Conservation (phyloP, 208 protist species). For the Trypanosoma caninum region DNA sequence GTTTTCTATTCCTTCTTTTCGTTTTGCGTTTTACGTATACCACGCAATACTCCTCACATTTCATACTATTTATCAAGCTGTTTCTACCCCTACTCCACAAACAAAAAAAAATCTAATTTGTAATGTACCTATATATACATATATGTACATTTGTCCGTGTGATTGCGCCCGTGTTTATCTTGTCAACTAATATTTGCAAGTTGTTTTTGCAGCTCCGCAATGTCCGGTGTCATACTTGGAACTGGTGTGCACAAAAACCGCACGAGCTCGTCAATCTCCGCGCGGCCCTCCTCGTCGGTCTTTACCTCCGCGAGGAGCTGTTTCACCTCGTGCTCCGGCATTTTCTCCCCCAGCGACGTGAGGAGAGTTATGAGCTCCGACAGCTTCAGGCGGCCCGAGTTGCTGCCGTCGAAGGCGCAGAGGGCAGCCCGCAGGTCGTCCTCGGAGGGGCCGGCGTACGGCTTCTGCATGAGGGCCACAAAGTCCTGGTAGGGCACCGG, state of each 20-base stretch:
- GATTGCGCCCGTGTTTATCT: neutral
- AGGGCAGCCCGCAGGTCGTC: slow-evolving; percentile 83
- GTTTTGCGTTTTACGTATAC: too few species aligned
- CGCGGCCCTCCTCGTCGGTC: slow-evolving; percentile 67
- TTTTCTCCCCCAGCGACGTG: slow-evolving; percentile 86
- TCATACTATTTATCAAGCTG: neutral
- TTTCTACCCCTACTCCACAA: neutral
- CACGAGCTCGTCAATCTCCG: slow-evolving; percentile 79
- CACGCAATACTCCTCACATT: neutral
- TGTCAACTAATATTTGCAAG: slow-evolving; percentile 31
- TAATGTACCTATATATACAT: neutral
- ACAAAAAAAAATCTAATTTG: neutral
- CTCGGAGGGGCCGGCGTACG: slow-evolving; percentile 84
- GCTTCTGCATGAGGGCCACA: slow-evolving; percentile 82
- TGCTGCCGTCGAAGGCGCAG: slow-evolving; percentile 75
- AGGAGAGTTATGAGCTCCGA: slow-evolving; percentile 83
- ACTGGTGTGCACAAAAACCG: slow-evolving; percentile 84
- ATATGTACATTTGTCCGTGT: neutral
- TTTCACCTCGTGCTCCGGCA: slow-evolving; percentile 79
- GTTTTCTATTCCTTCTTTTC: too few species aligned
- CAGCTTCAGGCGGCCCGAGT: slow-evolving; percentile 63
- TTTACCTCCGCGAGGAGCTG: slow-evolving; percentile 78
- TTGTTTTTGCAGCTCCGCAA: slow-evolving; percentile 81
- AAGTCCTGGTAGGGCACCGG: slow-evolving; percentile 60
- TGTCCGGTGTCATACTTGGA: slow-evolving; percentile 82